Percentiles rank a stretch among this genome's conserved stretches.
These are phyloP conservation scores for Paramecium sexaurelia DNA, from an alignment of 73 alveolate species.

Conservation along the genomic window DNA sequence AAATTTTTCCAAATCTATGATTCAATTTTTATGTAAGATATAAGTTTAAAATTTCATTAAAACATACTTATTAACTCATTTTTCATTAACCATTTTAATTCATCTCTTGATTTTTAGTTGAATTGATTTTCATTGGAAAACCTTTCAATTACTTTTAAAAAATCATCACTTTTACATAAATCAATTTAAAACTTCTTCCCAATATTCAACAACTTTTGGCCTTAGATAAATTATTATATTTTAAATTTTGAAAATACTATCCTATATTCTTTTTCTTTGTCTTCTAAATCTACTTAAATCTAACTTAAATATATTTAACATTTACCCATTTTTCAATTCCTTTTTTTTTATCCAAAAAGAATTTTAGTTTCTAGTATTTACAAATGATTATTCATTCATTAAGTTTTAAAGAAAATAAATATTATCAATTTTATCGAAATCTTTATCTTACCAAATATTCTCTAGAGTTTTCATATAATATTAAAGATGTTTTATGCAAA, in stretches of 20 bases:
- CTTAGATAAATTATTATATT: neutral
- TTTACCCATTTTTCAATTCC: slow-evolving; percentile 11
- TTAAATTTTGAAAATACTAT: neutral
- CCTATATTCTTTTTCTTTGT: neutral
- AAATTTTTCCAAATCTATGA: neutral
- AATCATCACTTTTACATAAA: neutral
- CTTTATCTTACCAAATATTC: neutral
- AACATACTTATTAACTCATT: neutral
- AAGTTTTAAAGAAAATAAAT: neutral
- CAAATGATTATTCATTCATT: neutral
- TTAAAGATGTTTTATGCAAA: neutral
- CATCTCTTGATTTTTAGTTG: neutral
- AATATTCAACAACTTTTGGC: neutral
- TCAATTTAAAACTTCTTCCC: neutral
- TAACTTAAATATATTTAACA: neutral
- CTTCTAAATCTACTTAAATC: neutral
- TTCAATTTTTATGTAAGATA: neutral
- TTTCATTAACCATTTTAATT: neutral
- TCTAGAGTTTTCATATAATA: neutral
- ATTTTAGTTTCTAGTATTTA: neutral
- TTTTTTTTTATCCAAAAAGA: neutral
- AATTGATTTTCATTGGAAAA: neutral
- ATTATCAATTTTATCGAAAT: neutral
- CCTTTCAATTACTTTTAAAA: neutral
- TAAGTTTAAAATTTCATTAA: neutral